A percentile compares a stretch with the other conserved stretches of the same genome.
Evolutionary conservation across 352 stramenopile species (phyloP).

Genomic region (Phytophthora syringae): DNA sequence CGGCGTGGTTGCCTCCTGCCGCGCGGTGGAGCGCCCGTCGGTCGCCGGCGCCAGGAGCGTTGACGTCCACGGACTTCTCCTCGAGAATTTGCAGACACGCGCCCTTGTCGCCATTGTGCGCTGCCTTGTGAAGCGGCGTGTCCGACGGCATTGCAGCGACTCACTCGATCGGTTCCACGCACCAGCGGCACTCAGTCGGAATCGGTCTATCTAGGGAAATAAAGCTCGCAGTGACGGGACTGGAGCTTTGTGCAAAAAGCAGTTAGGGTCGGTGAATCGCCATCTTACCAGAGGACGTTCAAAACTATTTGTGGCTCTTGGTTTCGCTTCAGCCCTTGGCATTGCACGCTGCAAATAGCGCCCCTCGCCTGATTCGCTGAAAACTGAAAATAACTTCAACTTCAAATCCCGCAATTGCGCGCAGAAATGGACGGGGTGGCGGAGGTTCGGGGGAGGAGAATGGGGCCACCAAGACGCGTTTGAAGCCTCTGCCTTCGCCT

Average conservation of each 20-base stretch:
- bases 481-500: neutral
- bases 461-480: neutral
- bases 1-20: conserved; percentile 88
- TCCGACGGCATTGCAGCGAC: conserved; percentile 81
- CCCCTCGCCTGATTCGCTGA: conserved; percentile 25
- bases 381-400: conserved; percentile 31
- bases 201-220: conserved; percentile 18
- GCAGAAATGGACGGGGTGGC: conserved; percentile 4
- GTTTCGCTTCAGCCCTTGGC: conserved; percentile 24
- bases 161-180: conserved; percentile 8
- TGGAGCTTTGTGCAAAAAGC: conserved; percentile 18
- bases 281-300: conserved; percentile 27
- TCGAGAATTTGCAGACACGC: conserved; percentile 88
- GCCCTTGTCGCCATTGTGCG: conserved; percentile 91
- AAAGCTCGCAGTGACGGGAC: conserved; percentile 10
- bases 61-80: conserved; percentile 90
- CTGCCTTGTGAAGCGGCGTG: conserved; percentile 90
- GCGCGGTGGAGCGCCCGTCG: conserved; percentile 88
- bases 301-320: conserved; percentile 23
- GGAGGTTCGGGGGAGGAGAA: neutral
- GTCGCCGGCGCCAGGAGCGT: conserved; percentile 86
- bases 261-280: conserved; percentile 26
- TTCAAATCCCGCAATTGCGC: conserved; percentile 8
- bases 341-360: conserved; percentile 15
- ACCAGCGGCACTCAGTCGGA: conserved; percentile 2